These are phyloP conservation scores for Murraya paniculata DNA, from an alignment of 345 rosid species.

Conservation along the genomic window DNA sequence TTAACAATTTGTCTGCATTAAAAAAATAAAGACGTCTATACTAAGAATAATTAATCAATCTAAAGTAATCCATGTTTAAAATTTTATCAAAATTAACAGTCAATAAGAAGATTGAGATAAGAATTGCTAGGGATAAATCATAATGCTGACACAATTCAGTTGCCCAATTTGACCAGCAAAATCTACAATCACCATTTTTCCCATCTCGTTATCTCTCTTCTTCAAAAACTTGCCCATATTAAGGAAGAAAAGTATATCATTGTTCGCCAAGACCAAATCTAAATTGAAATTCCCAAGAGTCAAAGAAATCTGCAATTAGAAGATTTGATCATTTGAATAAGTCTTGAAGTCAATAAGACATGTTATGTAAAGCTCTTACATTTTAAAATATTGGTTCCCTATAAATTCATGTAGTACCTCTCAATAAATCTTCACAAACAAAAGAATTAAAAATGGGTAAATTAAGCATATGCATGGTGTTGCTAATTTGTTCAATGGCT, in stretches of 20 bases:
- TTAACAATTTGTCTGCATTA: no score
- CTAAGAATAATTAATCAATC: no score
- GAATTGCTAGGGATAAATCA: not conserved
- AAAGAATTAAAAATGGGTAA: not conserved
- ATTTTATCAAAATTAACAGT: no score
- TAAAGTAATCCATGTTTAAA: no score
- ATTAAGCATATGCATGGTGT: not conserved
- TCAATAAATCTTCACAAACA: not conserved
- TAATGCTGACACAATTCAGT: not conserved
- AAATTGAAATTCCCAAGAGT: not conserved
- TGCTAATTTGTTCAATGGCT: not conserved
- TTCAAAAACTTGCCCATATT: not conserved
- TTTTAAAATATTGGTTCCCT: not conserved
- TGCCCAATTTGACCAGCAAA: not conserved
- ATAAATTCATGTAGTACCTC: not conserved
- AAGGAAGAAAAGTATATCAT: not conserved
- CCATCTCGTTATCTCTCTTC: accelerated
- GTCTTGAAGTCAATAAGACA: not conserved
- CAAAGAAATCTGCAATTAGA: not conserved
- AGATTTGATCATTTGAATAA: not conserved
- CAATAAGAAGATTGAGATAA: not conserved
- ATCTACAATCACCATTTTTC: no score
- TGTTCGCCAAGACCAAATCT: not conserved
- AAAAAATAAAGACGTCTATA: no score
- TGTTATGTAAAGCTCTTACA: no score